Evolutionary conservation across 176 grass and related monocot genomes (phyloP).

Genomic region (Zizania latifolia): DNA sequence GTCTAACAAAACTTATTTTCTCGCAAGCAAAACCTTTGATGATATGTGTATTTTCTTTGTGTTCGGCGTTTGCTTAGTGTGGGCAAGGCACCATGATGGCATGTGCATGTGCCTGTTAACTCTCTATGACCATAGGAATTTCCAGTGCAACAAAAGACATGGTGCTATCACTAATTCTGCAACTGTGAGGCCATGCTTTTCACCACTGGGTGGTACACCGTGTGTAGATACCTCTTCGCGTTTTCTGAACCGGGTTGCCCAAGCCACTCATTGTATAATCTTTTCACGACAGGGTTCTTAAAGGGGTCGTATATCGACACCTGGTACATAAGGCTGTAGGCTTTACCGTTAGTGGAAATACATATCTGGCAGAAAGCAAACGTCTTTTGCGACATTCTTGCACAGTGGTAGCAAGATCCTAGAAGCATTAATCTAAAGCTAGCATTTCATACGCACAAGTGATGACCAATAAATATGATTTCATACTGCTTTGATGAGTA

Average conservation of each 20-base stretch:
- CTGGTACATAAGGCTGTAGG: constrained; percentile 43
- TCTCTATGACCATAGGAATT: constrained; percentile 8
- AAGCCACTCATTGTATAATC: no score
- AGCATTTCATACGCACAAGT: neutral
- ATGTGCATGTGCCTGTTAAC: neutral
- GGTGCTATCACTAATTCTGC: constrained; percentile 61
- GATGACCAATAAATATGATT: neutral
- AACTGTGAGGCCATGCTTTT: constrained; percentile 77
- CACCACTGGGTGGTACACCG: constrained; percentile 68
- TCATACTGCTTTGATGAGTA: no score
- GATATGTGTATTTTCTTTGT: no score
- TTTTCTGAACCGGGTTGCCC: constrained; percentile 76
- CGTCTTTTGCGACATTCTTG: no score
- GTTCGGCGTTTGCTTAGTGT: no score
- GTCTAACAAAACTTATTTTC: constrained; percentile 51
- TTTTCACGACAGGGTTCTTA: constrained; percentile 64
- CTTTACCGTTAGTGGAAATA: no score
- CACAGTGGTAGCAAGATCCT: no score
- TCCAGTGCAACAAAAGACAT: neutral
- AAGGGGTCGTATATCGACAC: constrained; percentile 52
- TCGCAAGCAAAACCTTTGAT: neutral
- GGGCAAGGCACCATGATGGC: neutral
- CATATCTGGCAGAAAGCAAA: no score
- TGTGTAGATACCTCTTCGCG: constrained; percentile 76
- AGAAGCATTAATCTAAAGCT: no score